Evolutionary conservation across 2,329 filamentous ascomycete species (phyloP), one percentile per base, ranked within the genome.

Genomic region (Blastomyces parvus): DNA sequence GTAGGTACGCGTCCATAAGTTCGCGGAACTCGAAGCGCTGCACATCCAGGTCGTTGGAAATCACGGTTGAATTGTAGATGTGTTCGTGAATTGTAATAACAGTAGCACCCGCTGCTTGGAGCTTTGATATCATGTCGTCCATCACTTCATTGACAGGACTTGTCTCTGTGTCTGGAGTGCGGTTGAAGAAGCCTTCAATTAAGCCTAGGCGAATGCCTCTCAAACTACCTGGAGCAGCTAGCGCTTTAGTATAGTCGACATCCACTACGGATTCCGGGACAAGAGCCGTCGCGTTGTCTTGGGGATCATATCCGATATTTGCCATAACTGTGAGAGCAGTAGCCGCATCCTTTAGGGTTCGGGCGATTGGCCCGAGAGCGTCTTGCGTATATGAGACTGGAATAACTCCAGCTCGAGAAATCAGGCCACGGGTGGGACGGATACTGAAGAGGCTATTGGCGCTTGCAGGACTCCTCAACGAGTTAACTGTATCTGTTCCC

Each of bases 401-500:
- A 3, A 86, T 77, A 38, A 85, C 77, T 0, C 84, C 83, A 0
- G 72, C 70, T 8, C 78, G 70, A 0, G 79, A 79, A 17, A 86
- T 74, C n/a, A 82, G 68, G 0, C 83, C 83, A 38, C 77, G 70
- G 0, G 82, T 84, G 2, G 85, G 85, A 27, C 85, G 76, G 61
- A 86, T 78, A 65, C 84, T 85, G 66, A 84, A 84, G 25, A 87
- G 73, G 14, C 79, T 81, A 65, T 85, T 86, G 2, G 84, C 84
- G 53, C 81, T 84, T 14, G 85, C 85, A 0, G 85, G 85, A 62
- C 81, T 86, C 19, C 84, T 77, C 9, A 87, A 73, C 7, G 82
- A 85, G 69, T 88, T 88, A 60, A 87, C 82, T 0, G 84, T 85
- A 66, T 86, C 83, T 0, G 82, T 84, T 1, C 84, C 84, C 11